Conservation (phyloP, 1,284 basidiomycete genomes). For the Sparassis latifolia region DNA sequence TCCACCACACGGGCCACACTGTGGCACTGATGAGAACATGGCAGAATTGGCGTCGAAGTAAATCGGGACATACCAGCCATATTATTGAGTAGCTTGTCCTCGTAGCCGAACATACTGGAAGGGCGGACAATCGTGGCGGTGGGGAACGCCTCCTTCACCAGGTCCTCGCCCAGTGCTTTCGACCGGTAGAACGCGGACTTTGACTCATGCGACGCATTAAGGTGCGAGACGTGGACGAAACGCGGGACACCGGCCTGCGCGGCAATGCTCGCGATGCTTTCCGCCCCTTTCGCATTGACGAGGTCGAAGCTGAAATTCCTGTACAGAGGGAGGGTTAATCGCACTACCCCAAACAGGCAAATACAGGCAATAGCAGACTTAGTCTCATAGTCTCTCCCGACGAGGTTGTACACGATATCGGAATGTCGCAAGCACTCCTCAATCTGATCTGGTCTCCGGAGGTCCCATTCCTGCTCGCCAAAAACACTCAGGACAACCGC, state of each 20-base stretch:
- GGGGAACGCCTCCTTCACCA: conserved; percentile 82
- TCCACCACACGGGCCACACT: conserved; percentile 95
- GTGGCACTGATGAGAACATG: conserved; percentile 19
- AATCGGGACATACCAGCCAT: conserved; percentile 67
- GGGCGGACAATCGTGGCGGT: conserved; percentile 90
- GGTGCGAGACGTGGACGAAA: conserved; percentile 92
- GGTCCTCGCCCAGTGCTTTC: conserved; percentile 89
- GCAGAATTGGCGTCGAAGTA: conserved; percentile 6
- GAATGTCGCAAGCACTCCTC: conserved; percentile 94
- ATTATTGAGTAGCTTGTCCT: conserved; percentile 93
- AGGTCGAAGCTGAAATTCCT: conserved; percentile 68
- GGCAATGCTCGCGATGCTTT: conserved; percentile 78
- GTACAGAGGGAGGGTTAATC: conserved; percentile 3
- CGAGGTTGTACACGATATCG: conserved; percentile 94
- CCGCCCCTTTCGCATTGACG: conserved; percentile 78
- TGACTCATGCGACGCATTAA: conserved; percentile 84
- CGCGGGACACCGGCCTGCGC: conserved; percentile 76
- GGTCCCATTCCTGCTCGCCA: conserved; percentile 83
- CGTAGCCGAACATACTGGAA: conserved; percentile 82
- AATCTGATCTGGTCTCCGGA: conserved; percentile 84
- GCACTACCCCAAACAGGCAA: background rate
- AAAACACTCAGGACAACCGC: background rate
- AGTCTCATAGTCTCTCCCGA: conserved; percentile 84
- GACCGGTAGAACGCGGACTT: conserved; percentile 81
- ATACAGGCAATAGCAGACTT: conserved; percentile 27